Evolutionary conservation across 2,329 filamentous ascomycete genomes (phyloP).

Genomic region (Cytospora schulzeri): DNA sequence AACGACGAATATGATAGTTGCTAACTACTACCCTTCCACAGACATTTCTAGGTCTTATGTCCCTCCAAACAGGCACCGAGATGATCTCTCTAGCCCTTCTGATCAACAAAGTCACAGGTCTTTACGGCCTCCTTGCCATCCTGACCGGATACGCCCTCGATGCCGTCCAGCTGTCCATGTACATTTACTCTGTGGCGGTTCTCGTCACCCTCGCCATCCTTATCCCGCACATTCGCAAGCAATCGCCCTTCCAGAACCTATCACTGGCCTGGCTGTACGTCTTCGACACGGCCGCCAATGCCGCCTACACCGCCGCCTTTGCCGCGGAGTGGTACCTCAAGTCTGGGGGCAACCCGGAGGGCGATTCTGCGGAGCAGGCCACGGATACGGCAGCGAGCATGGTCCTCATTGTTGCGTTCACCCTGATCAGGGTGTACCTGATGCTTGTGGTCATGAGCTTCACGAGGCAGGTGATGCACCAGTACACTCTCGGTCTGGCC

Average conservation of each 20-base stretch:
- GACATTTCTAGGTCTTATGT: constrained; percentile 85
- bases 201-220: constrained; percentile 70
- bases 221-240: constrained; percentile 76
- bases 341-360: constrained; percentile 35
- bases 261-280: constrained; percentile 84
- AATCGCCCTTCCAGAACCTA: constrained; percentile 77
- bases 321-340: constrained; percentile 83
- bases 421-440: constrained; percentile 79
- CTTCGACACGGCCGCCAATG: constrained; percentile 80
- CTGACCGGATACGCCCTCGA: constrained; percentile 85
- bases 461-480: constrained; percentile 74
- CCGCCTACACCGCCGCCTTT: constrained; percentile 79
- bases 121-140: constrained; percentile 88
- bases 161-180: constrained; percentile 83
- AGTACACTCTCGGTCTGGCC: constrained; percentile 57
- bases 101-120: constrained; percentile 88
- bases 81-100: constrained; percentile 81
- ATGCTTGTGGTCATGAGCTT: constrained; percentile 81
- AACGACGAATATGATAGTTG: not conserved
- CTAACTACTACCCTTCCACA: constrained; percentile 40
- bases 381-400: constrained; percentile 75
- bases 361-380: constrained; percentile 34
- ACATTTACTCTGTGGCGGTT: constrained; percentile 79
- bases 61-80: constrained; percentile 82
- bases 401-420: constrained; percentile 72